Evolutionary conservation across 192 early-diverging fungal genomes (phyloP).

Genomic region (Podila epicladia): DNA sequence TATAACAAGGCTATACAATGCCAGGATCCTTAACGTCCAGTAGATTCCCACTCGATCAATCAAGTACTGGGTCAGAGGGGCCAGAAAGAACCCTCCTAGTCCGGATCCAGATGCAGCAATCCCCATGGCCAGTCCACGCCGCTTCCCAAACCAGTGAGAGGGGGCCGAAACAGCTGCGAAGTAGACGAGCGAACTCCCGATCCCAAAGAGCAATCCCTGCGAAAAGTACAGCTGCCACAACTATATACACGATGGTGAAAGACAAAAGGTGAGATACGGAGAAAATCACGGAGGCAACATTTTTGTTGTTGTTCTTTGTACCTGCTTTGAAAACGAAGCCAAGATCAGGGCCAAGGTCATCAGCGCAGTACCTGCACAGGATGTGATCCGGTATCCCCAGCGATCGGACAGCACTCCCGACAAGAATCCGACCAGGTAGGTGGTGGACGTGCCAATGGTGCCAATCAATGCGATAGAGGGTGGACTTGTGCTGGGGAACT

Average conservation of each 20-base stretch:
- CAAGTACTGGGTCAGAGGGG: conserved; percentile 58
- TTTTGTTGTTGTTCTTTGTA: neutral
- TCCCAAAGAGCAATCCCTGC: conserved; percentile 79
- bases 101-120: conserved; percentile 79
- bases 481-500: conserved; percentile 10
- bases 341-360: conserved; percentile 49
- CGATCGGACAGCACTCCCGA: conserved; percentile 14
- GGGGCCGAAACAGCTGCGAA: conserved; percentile 69
- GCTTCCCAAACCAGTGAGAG: conserved; percentile 74
- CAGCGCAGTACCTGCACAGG: conserved; percentile 50
- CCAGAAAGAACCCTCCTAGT: conserved; percentile 74
- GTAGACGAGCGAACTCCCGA: conserved; percentile 70
- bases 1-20: conserved; percentile 62
- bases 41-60: conserved; percentile 62
- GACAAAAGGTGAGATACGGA: neutral
- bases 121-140: conserved; percentile 75
- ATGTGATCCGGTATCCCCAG: conserved; percentile 59
- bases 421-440: conserved; percentile 31
- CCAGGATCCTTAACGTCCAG: conserved; percentile 68
- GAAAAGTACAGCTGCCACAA: conserved; percentile 80
- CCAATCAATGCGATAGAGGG: conserved; percentile 29
- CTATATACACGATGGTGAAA: conserved; percentile 15
- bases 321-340: conserved; percentile 55
- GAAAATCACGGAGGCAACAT: neutral
- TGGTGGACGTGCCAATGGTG: conserved; percentile 23